phyloP scores from a whole-genome alignment of 2,329 filamentous ascomycete species.

The Epichloe gansuensis region DNA sequence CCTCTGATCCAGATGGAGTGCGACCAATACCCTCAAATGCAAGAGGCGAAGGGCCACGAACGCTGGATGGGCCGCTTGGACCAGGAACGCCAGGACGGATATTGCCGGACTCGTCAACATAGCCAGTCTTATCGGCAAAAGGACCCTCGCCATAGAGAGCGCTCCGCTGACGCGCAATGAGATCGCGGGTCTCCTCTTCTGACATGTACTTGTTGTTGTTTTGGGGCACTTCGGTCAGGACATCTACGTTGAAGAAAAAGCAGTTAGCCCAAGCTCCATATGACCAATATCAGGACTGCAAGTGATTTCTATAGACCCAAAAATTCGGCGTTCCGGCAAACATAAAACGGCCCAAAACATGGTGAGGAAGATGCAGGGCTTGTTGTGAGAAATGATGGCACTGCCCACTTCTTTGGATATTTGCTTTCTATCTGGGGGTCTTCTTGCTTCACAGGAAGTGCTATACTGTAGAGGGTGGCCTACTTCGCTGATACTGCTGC shows the following conservation, averaged over 20 bases:
- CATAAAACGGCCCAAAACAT: slow-evolving; percentile 4
- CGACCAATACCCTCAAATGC: slow-evolving; percentile 51
- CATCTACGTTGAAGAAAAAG: slow-evolving; percentile 32
- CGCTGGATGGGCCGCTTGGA: slow-evolving; percentile 47
- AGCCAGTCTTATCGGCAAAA: slow-evolving; percentile 54
- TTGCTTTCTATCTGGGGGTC: slow-evolving; percentile 28
- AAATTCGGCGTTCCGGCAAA: not conserved
- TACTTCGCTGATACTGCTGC: slow-evolving; percentile 99
- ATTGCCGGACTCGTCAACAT: slow-evolving; percentile 54
- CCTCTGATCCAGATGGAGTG: slow-evolving; percentile 23
- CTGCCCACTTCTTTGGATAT: slow-evolving; percentile 11
- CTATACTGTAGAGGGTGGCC: slow-evolving; percentile 66
- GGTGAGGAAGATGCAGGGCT: slow-evolving; percentile 4
- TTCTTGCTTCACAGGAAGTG: slow-evolving; percentile 28
- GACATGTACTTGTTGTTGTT: slow-evolving; percentile 65
- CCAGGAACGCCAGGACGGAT: slow-evolving; percentile 54
- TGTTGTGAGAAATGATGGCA: slow-evolving; percentile 8
- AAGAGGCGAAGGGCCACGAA: slow-evolving; percentile 68
- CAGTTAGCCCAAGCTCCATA: slow-evolving; percentile 24
- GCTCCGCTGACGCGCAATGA: slow-evolving; percentile 91
- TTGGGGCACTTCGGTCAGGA: slow-evolving; percentile 32
- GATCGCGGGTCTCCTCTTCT: slow-evolving; percentile 88
- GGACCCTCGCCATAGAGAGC: slow-evolving; percentile 74
- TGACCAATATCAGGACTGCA: slow-evolving; percentile 9
- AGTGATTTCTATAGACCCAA: slow-evolving; percentile 4